Conservation (phyloP, 176 grass and related monocot species). For the Cenchrus purpureus region DNA sequence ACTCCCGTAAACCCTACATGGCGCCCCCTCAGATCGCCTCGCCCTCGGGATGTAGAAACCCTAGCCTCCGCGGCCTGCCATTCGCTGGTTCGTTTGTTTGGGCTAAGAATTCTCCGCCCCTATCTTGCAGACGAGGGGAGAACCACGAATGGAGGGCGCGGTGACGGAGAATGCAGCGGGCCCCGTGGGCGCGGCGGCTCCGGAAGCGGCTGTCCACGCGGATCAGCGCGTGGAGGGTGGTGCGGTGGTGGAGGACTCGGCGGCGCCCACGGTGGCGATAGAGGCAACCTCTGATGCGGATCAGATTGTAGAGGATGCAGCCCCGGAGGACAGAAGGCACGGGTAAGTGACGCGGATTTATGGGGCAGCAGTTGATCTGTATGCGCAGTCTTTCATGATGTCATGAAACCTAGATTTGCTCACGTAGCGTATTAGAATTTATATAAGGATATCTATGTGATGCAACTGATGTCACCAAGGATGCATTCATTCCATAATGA, state of each 20-base stretch:
- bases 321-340: constrained; percentile 45
- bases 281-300: constrained; percentile 25
- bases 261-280: not conserved
- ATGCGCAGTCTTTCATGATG: not conserved
- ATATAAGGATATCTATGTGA: not conserved
- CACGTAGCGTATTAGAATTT: not conserved
- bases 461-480: not conserved
- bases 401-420: not conserved
- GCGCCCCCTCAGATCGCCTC: not conserved
- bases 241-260: constrained; percentile 34
- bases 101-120: not conserved
- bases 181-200: not conserved
- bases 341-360: constrained; percentile 48
- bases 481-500: not conserved
- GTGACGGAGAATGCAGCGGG: constrained; percentile 28
- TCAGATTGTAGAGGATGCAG: constrained; percentile 46
- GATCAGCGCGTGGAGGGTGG: constrained; percentile 35
- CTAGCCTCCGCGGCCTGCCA: not conserved
- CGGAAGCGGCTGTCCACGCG: not conserved
- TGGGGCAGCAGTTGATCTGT: not conserved
- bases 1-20: constrained; percentile 36
- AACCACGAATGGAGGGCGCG: constrained; percentile 42
- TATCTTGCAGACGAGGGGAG: not conserved
- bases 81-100: not conserved
- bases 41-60: not conserved